phyloP scores from a whole-genome alignment of 2,329 filamentous ascomycete species.

The Meredithiella fracta region DNA sequence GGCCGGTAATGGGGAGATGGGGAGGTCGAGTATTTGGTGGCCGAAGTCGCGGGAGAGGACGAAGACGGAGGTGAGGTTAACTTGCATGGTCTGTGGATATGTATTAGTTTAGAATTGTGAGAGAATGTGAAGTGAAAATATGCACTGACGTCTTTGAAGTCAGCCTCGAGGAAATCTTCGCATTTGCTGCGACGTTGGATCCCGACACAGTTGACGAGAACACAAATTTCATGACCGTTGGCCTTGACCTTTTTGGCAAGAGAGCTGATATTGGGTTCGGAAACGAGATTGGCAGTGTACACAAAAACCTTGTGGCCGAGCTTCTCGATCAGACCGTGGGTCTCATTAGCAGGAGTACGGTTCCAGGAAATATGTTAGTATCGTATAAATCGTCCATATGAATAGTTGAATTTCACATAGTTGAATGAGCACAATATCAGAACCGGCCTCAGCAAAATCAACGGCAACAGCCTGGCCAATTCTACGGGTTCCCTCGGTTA shows the following conservation, averaged over 20 bases:
- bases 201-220: slow-evolving; percentile 74
- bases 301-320: slow-evolving; percentile 51
- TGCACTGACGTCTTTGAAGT: slow-evolving; percentile 50
- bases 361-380: background rate
- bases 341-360: slow-evolving; percentile 25
- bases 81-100: slow-evolving; percentile 49
- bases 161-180: slow-evolving; percentile 55
- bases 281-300: slow-evolving; percentile 54
- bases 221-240: slow-evolving; percentile 50
- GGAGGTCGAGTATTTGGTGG: slow-evolving; percentile 55
- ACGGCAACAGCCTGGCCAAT: slow-evolving; percentile 42
- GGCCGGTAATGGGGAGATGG: slow-evolving; percentile 31
- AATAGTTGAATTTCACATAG: slow-evolving; percentile 19
- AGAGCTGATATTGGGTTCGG: slow-evolving; percentile 38
- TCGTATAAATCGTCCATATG: no score
- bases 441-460: slow-evolving; percentile 41
- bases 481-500: slow-evolving; percentile 41
- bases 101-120: slow-evolving; percentile 7
- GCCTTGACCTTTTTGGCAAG: slow-evolving; percentile 45
- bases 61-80: slow-evolving; percentile 75
- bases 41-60: slow-evolving; percentile 61
- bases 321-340: slow-evolving; percentile 43
- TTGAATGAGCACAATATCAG: slow-evolving; percentile 39
- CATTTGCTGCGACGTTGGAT: slow-evolving; percentile 68
- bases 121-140: slow-evolving; percentile 7